Evolutionary conservation across 305 asterid species (phyloP).

Genomic region (Fraxinus paxiana): DNA sequence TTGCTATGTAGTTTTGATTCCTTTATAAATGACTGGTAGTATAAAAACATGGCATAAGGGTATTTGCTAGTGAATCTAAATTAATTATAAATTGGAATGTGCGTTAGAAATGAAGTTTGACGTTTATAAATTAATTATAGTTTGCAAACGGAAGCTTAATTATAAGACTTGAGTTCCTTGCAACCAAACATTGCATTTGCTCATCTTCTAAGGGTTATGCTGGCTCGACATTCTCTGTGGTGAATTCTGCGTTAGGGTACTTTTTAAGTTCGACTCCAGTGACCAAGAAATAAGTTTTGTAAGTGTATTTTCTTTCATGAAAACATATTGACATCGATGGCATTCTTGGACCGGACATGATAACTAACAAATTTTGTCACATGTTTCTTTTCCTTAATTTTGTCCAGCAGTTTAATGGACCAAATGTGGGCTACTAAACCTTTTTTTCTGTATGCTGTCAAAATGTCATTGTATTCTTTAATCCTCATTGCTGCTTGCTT

Average conservation of each 20-base stretch:
- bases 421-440: neutral
- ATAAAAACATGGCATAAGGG: neutral
- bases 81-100: neutral
- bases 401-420: neutral
- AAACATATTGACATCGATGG: neutral
- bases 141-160: neutral
- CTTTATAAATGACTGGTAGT: neutral
- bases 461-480: neutral
- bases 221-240: neutral
- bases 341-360: neutral
- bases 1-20: neutral
- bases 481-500: neutral
- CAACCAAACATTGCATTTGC: neutral
- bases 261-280: neutral
- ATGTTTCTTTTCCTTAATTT: neutral
- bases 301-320: neutral
- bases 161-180: neutral
- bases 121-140: neutral
- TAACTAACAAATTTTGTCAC: neutral
- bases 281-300: neutral
- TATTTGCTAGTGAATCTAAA: slow-evolving; percentile 15
- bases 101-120: neutral
- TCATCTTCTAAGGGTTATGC: neutral
- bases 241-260: neutral
- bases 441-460: neutral